These are phyloP conservation scores for Boletus subluridellus DNA, from an alignment of 1,284 basidiomycete genomes.

Conservation along the genomic window DNA sequence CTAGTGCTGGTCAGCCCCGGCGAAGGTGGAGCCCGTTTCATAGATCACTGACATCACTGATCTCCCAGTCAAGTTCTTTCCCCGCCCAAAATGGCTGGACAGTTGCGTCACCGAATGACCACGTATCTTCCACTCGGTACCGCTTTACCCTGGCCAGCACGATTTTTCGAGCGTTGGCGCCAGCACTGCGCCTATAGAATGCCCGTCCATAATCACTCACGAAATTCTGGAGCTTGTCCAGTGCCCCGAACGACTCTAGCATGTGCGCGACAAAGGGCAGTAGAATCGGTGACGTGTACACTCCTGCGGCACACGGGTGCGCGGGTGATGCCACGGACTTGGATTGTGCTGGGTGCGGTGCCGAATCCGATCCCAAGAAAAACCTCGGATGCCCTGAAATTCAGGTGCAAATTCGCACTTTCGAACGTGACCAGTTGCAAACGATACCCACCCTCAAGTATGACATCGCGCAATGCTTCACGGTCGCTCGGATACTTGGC, in stretches of 20 bases:
- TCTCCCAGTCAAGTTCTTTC: conserved; percentile 78
- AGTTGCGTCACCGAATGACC: conserved; percentile 50
- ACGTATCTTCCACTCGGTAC: conserved; percentile 53
- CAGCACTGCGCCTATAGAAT: conserved; percentile 64
- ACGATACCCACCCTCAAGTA: conserved; percentile 62
- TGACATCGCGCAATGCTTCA: conserved; percentile 76
- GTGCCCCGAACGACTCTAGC: conserved; percentile 81
- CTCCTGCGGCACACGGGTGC: conserved; percentile 86
- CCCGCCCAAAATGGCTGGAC: conserved; percentile 94
- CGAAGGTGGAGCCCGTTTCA: background rate
- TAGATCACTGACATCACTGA: conserved; percentile 39
- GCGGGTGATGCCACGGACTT: conserved; percentile 76
- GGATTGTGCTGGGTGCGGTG: conserved; percentile 81
- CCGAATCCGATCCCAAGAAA: conserved; percentile 97
- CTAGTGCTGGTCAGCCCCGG: conserved; percentile 6
- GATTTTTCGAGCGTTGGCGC: conserved; percentile 23
- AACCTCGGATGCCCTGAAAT: conserved; percentile 84
- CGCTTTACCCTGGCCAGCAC: conserved; percentile 34
- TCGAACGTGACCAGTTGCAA: background rate
- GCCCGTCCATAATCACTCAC: conserved; percentile 72
- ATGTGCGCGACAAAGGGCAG: conserved; percentile 85
- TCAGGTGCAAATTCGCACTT: background rate
- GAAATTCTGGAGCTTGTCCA: conserved; percentile 78
- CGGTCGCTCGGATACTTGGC: conserved; percentile 96
- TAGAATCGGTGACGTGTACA: conserved; percentile 89